Conservation (phyloP, 169 alveolate genomes). For the Plasmodium gallinaceum region DNA sequence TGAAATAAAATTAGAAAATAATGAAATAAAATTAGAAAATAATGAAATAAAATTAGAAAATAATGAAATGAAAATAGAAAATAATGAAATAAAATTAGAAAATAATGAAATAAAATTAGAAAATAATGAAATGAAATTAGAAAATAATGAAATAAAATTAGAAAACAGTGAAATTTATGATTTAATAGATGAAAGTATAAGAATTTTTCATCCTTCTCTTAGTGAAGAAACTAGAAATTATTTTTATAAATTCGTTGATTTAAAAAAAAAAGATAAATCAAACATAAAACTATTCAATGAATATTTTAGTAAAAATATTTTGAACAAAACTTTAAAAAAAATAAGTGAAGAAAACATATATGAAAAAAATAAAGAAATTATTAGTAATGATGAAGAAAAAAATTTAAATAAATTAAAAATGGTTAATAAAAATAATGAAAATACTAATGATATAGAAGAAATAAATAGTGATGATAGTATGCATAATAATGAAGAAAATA, state of each 20-base stretch:
- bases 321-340: conserved; percentile 14
- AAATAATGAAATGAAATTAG: no score
- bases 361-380: neutral
- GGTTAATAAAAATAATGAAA: neutral
- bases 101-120: neutral
- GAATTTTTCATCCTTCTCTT: conserved; percentile 49
- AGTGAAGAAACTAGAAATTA: conserved; percentile 53
- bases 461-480: neutral
- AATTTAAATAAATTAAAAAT: neutral
- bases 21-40: no score
- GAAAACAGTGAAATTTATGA: conserved; percentile 16
- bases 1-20: neutral
- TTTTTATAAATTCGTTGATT: conserved; percentile 50
- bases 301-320: conserved; percentile 28
- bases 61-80: neutral
- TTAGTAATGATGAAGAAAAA: neutral
- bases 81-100: neutral
- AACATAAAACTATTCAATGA: conserved; percentile 36
- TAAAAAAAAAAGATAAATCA: conserved; percentile 52
- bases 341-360: neutral
- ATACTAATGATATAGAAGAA: neutral
- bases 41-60: no score
- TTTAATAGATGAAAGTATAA: conserved; percentile 59
- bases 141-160: neutral
- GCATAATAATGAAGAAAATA: neutral